Conservation (phyloP, 2,329 filamentous ascomycete species). For the Zasmidium angulare region DNA sequence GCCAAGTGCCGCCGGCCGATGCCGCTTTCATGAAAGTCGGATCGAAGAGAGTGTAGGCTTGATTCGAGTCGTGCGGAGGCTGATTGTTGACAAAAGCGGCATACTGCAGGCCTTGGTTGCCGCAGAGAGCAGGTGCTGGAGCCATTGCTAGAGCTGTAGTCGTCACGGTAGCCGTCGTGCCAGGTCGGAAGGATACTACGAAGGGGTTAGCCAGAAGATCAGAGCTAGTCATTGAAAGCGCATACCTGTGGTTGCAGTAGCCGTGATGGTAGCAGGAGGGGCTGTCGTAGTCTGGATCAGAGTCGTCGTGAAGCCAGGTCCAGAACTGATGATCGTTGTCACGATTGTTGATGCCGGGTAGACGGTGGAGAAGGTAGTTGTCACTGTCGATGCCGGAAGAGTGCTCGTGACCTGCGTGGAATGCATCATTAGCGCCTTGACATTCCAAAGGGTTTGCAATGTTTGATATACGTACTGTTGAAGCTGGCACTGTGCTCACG, state of each 20-base stretch:
- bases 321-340: background rate
- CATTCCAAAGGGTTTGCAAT: background rate
- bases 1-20: slow-evolving; percentile 10
- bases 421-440: background rate
- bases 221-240: background rate
- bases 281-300: background rate
- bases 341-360: background rate
- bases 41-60: slow-evolving; percentile 11
- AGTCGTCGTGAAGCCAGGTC: background rate
- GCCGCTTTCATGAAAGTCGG: slow-evolving; percentile 11
- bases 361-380: background rate
- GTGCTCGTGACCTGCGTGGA: background rate
- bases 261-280: background rate
- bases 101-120: slow-evolving; percentile 17
- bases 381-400: background rate
- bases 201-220: background rate
- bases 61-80: background rate
- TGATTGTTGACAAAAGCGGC: slow-evolving; percentile 15
- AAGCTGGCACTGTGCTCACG: background rate
- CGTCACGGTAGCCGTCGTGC: background rate
- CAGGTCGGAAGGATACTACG: background rate
- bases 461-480: background rate
- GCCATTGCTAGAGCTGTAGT: background rate
- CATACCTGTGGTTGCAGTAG: background rate
- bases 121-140: slow-evolving; percentile 12